Evolutionary conservation across 2,329 filamentous ascomycete genomes (phyloP), one percentile per base, ranked within the genome.

Genomic region (Hypoxylon sp.): DNA sequence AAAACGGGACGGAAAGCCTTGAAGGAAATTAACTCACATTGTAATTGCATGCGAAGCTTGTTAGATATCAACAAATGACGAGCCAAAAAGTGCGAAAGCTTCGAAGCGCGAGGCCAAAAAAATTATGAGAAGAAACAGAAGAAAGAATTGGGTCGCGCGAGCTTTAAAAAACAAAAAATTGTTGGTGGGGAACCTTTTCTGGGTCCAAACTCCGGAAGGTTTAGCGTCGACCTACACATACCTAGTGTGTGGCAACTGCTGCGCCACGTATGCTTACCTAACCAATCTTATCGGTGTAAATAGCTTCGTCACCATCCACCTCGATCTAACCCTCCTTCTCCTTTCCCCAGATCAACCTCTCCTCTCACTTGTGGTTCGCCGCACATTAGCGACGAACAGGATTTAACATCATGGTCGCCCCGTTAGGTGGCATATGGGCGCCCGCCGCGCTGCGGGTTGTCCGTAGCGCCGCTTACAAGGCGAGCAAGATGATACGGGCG

Each of bases 401-500:
- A 67, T 23, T 38, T 30, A 38, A 55, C 45, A 69, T 30, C 13
- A 89, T 89, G 87, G 83, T 83, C 80, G 83, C 85, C 77, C 78
- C 80, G 11, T 53, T 73, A 77, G 85, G 85, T 82, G 85, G 84
- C 80, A 81, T 87, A 78, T 87, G 83, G 86, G 86, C 83, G 75
- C 84, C 86, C 65, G 81, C 82, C 76, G 84, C 85, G 80, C 79
- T 87, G 77, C 85, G 85, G 77, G 79, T 86, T 73, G 80, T 88
- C 74, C 84, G 85, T 76, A 82, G 81, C 72, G 84, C 86, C 76
- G 80, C 85, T 76, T 79, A 80, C 53, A 85, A 83, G 74, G 82
- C 85, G 74, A 82, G 83, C 65, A 83, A 84, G 70, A 79, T 83
- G 71, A 79, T 89, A 63, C 84, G 85, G 70, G 79, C 78, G 73